Conservation (phyloP, 2,329 filamentous ascomycete genomes). For the Pseudogymnoascus sp. region DNA sequence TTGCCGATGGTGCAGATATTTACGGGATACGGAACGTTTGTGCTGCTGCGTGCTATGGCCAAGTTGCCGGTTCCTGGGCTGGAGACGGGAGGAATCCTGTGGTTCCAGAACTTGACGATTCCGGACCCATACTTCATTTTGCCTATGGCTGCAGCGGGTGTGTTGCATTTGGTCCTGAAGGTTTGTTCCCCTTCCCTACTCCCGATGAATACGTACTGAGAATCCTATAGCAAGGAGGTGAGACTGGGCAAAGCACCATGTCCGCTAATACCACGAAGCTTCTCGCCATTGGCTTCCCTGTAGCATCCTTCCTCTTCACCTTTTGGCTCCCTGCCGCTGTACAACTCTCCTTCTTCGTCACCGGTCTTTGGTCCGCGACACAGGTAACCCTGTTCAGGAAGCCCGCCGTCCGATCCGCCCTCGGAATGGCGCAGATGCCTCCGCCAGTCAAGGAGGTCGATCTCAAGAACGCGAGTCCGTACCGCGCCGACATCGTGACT, state of each 20-base stretch:
- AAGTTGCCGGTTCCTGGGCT: constrained; percentile 73
- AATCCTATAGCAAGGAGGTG: constrained; percentile 37
- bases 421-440: constrained; percentile 33
- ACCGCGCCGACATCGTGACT: constrained; percentile 15
- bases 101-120: constrained; percentile 71
- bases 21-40: constrained; percentile 74
- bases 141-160: constrained; percentile 57
- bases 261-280: constrained; percentile 31
- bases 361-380: constrained; percentile 30
- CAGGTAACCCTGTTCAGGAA: constrained; percentile 41
- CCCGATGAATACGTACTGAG: constrained; percentile 1
- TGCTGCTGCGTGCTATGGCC: constrained; percentile 66
- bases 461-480: constrained; percentile 13
- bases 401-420: constrained; percentile 30
- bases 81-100: constrained; percentile 61
- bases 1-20: constrained; percentile 57
- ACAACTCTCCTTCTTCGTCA: constrained; percentile 54
- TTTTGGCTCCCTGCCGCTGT: constrained; percentile 40
- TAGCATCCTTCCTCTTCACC: constrained; percentile 46
- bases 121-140: constrained; percentile 72
- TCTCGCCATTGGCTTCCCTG: constrained; percentile 43
- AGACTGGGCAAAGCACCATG: constrained; percentile 35
- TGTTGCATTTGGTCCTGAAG: constrained; percentile 37
- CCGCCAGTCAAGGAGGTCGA: constrained; percentile 9
- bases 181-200: constrained; percentile 17